Evolutionary conservation across 2,329 filamentous ascomycete species (phyloP).

Genomic region (Macrophomina phaseolina): DNA sequence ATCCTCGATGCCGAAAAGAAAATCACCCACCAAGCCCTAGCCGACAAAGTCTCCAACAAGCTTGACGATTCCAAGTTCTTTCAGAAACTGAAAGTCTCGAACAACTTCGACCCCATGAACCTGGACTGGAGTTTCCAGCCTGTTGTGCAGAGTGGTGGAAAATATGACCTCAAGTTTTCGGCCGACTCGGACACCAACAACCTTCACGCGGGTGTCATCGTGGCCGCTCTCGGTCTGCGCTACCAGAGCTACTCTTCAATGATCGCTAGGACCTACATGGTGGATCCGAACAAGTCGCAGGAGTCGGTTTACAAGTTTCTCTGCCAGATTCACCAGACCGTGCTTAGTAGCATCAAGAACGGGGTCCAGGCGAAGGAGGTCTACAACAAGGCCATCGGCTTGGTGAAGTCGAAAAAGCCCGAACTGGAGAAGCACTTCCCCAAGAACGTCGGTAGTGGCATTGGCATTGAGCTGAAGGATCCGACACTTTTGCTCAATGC

Average conservation of each 20-base stretch:
- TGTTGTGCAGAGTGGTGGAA: slow-evolving; percentile 91
- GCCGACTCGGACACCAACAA: slow-evolving; percentile 78
- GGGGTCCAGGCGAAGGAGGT: slow-evolving; percentile 87
- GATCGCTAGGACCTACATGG: slow-evolving; percentile 91
- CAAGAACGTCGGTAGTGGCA: slow-evolving; percentile 88
- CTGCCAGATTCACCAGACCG: slow-evolving; percentile 81
- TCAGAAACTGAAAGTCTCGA: slow-evolving; percentile 81
- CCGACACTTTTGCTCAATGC: slow-evolving; percentile 80
- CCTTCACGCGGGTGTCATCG: slow-evolving; percentile 90
- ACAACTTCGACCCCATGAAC: slow-evolving; percentile 84
- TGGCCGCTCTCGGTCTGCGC: slow-evolving; percentile 87
- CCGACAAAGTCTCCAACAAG: slow-evolving; percentile 88
- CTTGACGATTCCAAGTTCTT: slow-evolving; percentile 95
- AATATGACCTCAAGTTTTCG: slow-evolving; percentile 86
- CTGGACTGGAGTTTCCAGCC: slow-evolving; percentile 95
- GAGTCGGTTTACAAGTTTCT: slow-evolving; percentile 94
- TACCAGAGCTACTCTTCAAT: slow-evolving; percentile 96
- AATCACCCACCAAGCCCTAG: slow-evolving; percentile 84
- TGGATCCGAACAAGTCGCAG: slow-evolving; percentile 95
- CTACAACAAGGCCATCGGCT: slow-evolving; percentile 81
- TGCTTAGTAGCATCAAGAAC: slow-evolving; percentile 88
- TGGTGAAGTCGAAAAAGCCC: slow-evolving; percentile 89
- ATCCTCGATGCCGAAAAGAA: slow-evolving; percentile 97
- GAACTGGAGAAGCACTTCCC: slow-evolving; percentile 94
- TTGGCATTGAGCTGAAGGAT: slow-evolving; percentile 92